A percentile compares a stretch with the other conserved stretches of the same genome.
Conservation (phyloP, 768 basidiomycete genomes). For the Lenzites betulinus region DNA sequence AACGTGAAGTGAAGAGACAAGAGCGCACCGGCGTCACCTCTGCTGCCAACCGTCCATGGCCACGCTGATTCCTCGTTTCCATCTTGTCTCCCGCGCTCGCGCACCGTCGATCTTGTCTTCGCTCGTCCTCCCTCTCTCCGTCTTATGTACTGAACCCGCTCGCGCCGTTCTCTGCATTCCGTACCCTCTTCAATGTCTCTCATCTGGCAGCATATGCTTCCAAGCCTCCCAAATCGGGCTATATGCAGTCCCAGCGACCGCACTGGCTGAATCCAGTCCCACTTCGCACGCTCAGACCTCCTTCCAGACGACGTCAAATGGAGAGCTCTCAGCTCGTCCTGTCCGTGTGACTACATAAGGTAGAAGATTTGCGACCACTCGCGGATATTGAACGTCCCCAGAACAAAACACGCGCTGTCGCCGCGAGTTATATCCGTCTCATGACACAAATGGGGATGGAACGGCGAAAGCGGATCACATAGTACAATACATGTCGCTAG, state of each 20-base stretch:
- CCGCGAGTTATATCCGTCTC: too few species aligned
- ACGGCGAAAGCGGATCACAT: too few species aligned
- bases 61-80: constrained; percentile 27
- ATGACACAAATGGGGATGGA: too few species aligned
- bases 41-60: not conserved
- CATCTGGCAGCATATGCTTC: not conserved
- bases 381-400: too few species aligned
- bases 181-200: constrained; percentile 1
- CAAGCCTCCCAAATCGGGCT: constrained; percentile 3
- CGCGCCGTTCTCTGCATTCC: not conserved
- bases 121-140: not conserved
- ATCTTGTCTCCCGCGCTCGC: constrained; percentile 11
- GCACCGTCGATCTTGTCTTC: constrained; percentile 12
- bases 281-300: not conserved
- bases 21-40: constrained; percentile 22
- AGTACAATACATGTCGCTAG: too few species aligned
- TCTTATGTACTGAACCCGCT: not conserved
- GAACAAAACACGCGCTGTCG: too few species aligned
- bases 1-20: constrained; percentile 22
- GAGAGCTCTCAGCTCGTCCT: not conserved
- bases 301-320: not conserved
- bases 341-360: not conserved
- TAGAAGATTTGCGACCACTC: too few species aligned
- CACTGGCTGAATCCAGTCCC: not conserved
- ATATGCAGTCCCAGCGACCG: not conserved